Evolutionary conservation across 768 basidiomycete species (phyloP).

Genomic region (Termitomyces sp.): DNA sequence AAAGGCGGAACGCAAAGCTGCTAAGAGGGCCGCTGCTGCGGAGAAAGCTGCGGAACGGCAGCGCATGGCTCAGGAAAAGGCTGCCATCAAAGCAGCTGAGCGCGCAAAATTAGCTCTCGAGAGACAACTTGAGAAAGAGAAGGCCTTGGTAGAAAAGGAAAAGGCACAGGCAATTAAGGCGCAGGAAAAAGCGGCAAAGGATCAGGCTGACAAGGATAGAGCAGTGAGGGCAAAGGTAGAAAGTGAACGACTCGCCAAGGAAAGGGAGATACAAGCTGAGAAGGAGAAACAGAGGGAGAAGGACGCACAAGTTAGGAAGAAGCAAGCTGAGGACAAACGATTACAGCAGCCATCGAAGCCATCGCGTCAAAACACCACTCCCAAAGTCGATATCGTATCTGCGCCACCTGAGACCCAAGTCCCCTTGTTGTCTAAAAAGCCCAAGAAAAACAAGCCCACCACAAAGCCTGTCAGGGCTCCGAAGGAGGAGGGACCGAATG

Average conservation of each 20-base stretch:
- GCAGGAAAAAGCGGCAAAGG: constrained; percentile 22
- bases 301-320: constrained; percentile 20
- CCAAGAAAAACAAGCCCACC: constrained; percentile 75
- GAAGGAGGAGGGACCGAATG: constrained; percentile 51
- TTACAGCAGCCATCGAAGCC: constrained; percentile 1
- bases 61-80: constrained; percentile 55
- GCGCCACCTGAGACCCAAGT: constrained; percentile 45
- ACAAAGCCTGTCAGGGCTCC: constrained; percentile 51
- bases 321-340: constrained; percentile 19
- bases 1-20: constrained; percentile 60
- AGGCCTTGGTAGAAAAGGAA: constrained; percentile 42
- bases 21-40: constrained; percentile 58
- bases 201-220: constrained; percentile 35
- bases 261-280: constrained; percentile 19
- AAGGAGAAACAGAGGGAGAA: constrained; percentile 21
- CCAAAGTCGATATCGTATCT: constrained; percentile 19
- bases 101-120: constrained; percentile 50
- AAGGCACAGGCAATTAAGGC: constrained; percentile 37
- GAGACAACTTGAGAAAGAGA: constrained; percentile 54
- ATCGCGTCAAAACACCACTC: background rate
- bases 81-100: constrained; percentile 48
- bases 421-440: constrained; percentile 77
- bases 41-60: constrained; percentile 63
- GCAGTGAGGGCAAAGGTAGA: constrained; percentile 22
- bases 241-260: constrained; percentile 30